Base-by-base conservation (phyloP, 305 asterid species). In the Solanum hybrid region DNA sequence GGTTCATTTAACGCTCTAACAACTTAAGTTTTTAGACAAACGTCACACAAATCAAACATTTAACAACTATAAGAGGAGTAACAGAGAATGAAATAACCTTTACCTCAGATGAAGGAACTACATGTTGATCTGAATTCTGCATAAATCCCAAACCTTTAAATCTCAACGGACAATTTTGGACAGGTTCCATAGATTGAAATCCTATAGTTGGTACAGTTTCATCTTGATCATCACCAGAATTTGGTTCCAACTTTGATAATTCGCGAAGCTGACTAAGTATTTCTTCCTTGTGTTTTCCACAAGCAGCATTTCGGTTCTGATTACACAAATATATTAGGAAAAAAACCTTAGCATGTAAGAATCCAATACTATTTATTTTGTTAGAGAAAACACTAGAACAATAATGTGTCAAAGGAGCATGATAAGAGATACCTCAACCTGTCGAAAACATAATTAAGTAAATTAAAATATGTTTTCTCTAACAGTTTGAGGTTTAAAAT, bases 231-330 rank as follows among this genome's bases (percentile, higher is more conserved):
- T 92, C 94, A 89, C 71, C 88, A 88, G 92, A 90, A 92, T 92
- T 91, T 34, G 98, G 96, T 91, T 95, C 98, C 78, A 88, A 89
- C 88, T 92, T 95, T 0, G 96, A 96, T 95, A 98, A 89, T 89
- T 93, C 95, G 6, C 95, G 97, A 69, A 98, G 97, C 90, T 98
- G 99, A 92, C 60, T 7, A 86, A 96, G 94, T 75, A 98, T 94
- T 76, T 96, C 99, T 88, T 94, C 97, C 90, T 95, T 98, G 92
- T 96, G 92, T 91, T 92, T 93, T 31, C 99, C 99, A 91, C 98
- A 98, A 0, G 92, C 91, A 14, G 97, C 95, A 93, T 98, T 96
- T 69, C 99, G 98, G 87, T 98, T 98, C 99, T 98, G 92, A 90
- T 82, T 78, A n/a, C 64, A 34, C 31, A 40, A 19, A 56, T 10